Percentiles rank a stretch among this genome's conserved stretches.
Conservation (phyloP, 768 basidiomycete species). For the Termitomyces sp. region DNA sequence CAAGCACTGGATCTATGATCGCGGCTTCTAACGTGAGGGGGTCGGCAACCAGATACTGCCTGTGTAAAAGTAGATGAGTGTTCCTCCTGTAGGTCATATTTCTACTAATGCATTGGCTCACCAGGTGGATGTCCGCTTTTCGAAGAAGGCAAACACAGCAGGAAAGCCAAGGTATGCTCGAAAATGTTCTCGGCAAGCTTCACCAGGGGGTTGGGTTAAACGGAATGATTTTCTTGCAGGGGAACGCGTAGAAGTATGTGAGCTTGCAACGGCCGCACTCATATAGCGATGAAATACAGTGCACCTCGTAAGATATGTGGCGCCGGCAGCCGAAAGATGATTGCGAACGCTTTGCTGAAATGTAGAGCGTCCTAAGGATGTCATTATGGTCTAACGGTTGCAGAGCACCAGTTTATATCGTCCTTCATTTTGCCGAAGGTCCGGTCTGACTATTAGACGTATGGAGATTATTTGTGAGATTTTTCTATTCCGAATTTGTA, state of each 20-base stretch:
- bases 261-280: neutral
- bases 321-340: neutral
- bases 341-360: neutral
- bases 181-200: slow-evolving; percentile 4
- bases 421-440: too few relatives aligned
- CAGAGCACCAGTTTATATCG: neutral
- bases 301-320: neutral
- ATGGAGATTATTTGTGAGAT: neutral
- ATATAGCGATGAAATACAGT: neutral
- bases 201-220: neutral
- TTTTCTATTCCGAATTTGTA: neutral
- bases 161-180: slow-evolving; percentile 11
- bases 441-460: too few relatives aligned
- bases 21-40: slow-evolving; percentile 45
- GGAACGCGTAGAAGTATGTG: neutral
- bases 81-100: neutral
- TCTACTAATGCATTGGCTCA: neutral
- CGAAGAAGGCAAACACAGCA: slow-evolving; percentile 20
- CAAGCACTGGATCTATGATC: slow-evolving; percentile 32
- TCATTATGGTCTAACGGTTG: neutral
- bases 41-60: slow-evolving; percentile 55
- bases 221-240: neutral
- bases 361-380: neutral
- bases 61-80: neutral
- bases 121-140: slow-evolving; percentile 21